Base-by-base conservation (phyloP, 2,329 filamentous ascomycete species). In the Fusarium sp. region DNA sequence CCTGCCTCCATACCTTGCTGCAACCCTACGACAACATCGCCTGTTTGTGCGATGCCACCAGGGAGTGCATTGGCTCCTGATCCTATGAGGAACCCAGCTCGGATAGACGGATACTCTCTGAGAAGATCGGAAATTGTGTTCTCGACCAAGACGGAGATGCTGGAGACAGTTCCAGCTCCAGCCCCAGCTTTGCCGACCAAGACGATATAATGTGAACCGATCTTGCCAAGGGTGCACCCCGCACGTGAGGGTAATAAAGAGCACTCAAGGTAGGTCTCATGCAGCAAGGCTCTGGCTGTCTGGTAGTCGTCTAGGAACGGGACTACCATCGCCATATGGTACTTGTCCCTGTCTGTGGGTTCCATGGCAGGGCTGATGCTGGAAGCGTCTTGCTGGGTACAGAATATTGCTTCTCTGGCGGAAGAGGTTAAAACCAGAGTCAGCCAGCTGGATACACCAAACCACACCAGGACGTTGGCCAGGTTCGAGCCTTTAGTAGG, bases 111-210 rank as follows among this genome's bases (percentile, higher is more conserved):
- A 8, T n/a, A 59, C 0, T 4, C 11, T 5, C 10, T 0, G 0
- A 62, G 32, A 2, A 62, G 13, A 1, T 37, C 6, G 7, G 4
- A 7, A 6, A 38, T 15, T 1, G 35, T 4, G 1, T 8, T 8
- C 3, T 8, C 11, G 2, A 39, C 36, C 0, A 44, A 53, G 0
- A 8, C 0, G 1, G 39, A 41, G 1, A 32, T n/a, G 2, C 39
- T 1, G 0, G 4, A 0, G 0, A 13, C 9, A 1, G 21, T 2
- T 1, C 7, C 4, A 0, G 6, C 3, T 1, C 14, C 9, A 1
- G 21, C 1, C 1, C 7, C 4, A 0, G 6, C 3, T 1, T n/a
- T 39, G 0, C 43, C 60, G 0, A 8, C 32, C 2, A 62, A 5
- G 0, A 59, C 32, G 0, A 59, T 1, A 9, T 46, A 1, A 3